Percentiles rank a stretch among this genome's conserved stretches.
Evolutionary conservation across 163 green algal species (phyloP).

Genomic region (Trebouxia gelatinosa): DNA sequence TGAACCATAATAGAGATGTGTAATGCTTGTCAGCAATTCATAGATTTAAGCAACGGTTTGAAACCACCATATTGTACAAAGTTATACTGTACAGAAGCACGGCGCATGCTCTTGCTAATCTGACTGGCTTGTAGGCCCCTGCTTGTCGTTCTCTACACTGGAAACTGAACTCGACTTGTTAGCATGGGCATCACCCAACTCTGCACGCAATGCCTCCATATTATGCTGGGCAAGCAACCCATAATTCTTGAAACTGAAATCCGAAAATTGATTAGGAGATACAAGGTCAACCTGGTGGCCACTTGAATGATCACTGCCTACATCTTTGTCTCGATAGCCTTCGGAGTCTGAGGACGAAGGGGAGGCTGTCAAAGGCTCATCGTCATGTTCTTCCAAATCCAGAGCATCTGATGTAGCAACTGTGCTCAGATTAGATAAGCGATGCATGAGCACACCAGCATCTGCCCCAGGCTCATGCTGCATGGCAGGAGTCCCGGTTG

Average conservation of each 20-base stretch:
- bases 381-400: constrained; percentile 5
- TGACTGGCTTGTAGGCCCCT: no score
- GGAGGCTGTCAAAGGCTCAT: background rate
- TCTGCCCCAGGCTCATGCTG: constrained; percentile 16
- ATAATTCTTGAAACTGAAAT: constrained; percentile 48
- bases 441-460: constrained; percentile 15
- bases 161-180: background rate
- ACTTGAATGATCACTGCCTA: background rate
- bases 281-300: background rate
- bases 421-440: constrained; percentile 2
- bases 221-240: constrained; percentile 37
- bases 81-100: no score
- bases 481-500: no score
- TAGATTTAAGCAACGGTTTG: no score
- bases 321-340: constrained; percentile 7
- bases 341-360: constrained; percentile 7
- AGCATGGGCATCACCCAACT: constrained; percentile 26
- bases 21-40: no score
- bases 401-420: background rate
- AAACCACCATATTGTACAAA: no score
- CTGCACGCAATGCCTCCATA: constrained; percentile 27
- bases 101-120: no score
- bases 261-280: constrained; percentile 35
- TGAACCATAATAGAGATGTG: no score
- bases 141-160: no score